Evolutionary conservation across 768 basidiomycete genomes (phyloP).

Genomic region (Artomyces pyxidatus): DNA sequence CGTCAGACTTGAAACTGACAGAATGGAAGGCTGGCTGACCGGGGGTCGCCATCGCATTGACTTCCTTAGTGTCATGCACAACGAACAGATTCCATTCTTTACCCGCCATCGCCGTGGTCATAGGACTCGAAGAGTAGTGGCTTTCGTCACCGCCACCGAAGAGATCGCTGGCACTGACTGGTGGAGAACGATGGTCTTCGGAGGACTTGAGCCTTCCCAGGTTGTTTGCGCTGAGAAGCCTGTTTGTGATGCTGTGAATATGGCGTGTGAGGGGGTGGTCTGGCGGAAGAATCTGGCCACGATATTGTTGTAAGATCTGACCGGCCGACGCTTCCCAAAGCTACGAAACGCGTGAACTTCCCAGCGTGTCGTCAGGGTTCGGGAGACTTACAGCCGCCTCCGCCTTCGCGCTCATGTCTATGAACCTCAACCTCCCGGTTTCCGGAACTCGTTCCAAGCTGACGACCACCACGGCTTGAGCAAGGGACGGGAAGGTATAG

Average conservation of each 20-base stretch:
- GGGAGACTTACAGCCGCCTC: constrained; percentile 44
- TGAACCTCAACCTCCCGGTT: constrained; percentile 85
- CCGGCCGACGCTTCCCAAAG: constrained; percentile 35
- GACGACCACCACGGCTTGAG: neutral
- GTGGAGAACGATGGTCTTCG: constrained; percentile 17
- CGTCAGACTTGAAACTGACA: neutral
- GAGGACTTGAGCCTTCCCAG: constrained; percentile 48
- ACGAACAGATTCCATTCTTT: constrained; percentile 67
- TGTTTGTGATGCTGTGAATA: constrained; percentile 60
- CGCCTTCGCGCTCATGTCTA: constrained; percentile 55
- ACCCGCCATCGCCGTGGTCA: neutral
- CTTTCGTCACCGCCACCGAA: constrained; percentile 21
- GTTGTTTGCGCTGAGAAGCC: constrained; percentile 62
- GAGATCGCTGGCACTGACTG: constrained; percentile 12
- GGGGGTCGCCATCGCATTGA: constrained; percentile 74
- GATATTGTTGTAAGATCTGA: constrained; percentile 45
- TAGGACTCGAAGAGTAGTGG: constrained; percentile 16
- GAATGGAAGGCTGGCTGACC: constrained; percentile 31
- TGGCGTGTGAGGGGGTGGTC: constrained; percentile 58
- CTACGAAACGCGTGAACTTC: constrained; percentile 18
- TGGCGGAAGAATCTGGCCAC: constrained; percentile 49
- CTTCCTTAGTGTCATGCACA: constrained; percentile 56
- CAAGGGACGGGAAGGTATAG: neutral
- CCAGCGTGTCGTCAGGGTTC: neutral
- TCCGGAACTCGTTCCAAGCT: constrained; percentile 83